These are phyloP conservation scores for Aegilops longissima DNA, from an alignment of 176 grass and related monocot genomes.

Conservation along the genomic window DNA sequence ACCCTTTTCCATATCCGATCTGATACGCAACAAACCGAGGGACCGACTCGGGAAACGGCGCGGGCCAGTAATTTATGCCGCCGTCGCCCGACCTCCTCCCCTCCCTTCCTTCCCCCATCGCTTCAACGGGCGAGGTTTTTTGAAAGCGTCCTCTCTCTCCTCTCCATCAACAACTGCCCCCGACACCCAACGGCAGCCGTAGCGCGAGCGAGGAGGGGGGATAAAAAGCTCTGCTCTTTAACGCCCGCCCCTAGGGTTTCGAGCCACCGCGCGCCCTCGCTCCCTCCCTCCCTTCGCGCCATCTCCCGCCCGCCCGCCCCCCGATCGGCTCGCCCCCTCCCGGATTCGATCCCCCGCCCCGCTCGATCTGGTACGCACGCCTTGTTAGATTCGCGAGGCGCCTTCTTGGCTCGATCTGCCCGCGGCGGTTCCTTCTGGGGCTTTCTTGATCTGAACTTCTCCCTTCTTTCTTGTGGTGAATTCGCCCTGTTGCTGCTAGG, in stretches of 20 bases:
- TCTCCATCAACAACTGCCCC: constrained; percentile 32
- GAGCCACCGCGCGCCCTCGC: constrained; percentile 35
- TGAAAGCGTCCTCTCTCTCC: constrained; percentile 61
- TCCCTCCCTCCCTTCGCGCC: constrained; percentile 50
- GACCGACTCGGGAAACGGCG: background rate
- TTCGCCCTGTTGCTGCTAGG: constrained; percentile 23
- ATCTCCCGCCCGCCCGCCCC: background rate
- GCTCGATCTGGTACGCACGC: constrained; percentile 46
- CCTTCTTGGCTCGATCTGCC: constrained; percentile 43
- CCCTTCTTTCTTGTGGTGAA: background rate
- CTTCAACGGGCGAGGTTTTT: constrained; percentile 97
- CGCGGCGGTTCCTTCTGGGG: constrained; percentile 3
- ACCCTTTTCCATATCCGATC: background rate
- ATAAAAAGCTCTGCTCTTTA: constrained; percentile 43
- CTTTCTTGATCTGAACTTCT: constrained; percentile 40
- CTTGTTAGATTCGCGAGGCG: constrained; percentile 37
- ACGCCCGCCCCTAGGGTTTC: constrained; percentile 74
- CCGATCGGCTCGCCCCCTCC: constrained; percentile 39
- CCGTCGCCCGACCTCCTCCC: background rate
- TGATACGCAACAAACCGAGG: constrained; percentile 1
- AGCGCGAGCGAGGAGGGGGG: constrained; percentile 18
- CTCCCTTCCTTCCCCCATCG: background rate
- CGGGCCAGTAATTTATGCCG: background rate
- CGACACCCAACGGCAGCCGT: constrained; percentile 41
- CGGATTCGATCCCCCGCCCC: constrained; percentile 30